Evolutionary conservation across 106 monocot genomes (phyloP).

Genomic region (Dactylorhiza incarnata): DNA sequence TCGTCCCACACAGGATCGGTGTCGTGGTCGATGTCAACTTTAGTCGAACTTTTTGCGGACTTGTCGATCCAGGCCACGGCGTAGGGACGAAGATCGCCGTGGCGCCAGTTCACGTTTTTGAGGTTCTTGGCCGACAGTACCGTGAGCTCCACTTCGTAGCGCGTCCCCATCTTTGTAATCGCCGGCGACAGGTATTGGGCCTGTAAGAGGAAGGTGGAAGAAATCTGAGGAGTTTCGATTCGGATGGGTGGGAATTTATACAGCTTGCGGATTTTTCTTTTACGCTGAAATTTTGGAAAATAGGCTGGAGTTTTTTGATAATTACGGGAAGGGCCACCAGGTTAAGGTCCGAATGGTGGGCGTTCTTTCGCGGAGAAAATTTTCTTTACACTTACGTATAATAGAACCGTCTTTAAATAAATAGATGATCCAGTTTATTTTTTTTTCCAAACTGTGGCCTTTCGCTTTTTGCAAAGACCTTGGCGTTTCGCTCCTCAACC

Average conservation of each 20-base stretch:
- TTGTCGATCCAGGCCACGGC: slow-evolving; percentile 63
- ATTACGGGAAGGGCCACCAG: background rate
- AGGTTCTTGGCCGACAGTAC: slow-evolving; percentile 48
- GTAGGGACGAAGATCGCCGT: slow-evolving; percentile 62
- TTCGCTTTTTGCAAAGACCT: too few relatives aligned
- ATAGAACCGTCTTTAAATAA: too few relatives aligned
- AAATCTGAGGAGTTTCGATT: background rate
- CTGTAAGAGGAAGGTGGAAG: background rate
- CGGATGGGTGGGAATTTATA: background rate
- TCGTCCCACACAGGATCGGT: slow-evolving; percentile 62
- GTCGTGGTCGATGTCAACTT: slow-evolving; percentile 47
- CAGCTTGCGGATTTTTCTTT: background rate
- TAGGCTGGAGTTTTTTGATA: background rate
- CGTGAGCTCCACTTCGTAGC: slow-evolving; percentile 61
- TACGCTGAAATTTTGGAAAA: background rate
- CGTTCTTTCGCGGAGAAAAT: background rate
- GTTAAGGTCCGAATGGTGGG: background rate
- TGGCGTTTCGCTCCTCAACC: too few relatives aligned
- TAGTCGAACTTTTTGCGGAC: slow-evolving; percentile 57
- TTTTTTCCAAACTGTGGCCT: too few relatives aligned
- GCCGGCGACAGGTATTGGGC: background rate
- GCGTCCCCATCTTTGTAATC: slow-evolving; percentile 17
- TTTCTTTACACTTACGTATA: too few relatives aligned
- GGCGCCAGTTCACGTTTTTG: slow-evolving; percentile 84
- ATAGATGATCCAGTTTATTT: too few relatives aligned